phyloP scores from a whole-genome alignment of 805 yeast species.

The Lachancea dasiensis region DNA sequence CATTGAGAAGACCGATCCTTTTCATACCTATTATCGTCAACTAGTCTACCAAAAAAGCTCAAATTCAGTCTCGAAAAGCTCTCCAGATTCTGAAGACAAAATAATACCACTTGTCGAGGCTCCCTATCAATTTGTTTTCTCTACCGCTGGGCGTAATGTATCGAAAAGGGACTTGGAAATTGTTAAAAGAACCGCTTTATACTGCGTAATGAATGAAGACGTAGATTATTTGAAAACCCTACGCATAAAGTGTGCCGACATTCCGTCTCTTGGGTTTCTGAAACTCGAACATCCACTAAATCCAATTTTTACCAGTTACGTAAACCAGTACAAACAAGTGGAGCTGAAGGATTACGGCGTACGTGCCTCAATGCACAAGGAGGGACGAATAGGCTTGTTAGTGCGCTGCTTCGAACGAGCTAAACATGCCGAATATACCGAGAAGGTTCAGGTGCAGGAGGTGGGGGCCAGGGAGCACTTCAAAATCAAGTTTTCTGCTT shows the following conservation, averaged over 20 bases:
- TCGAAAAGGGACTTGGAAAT: slow-evolving; percentile 61
- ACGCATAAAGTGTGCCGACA: slow-evolving; percentile 30
- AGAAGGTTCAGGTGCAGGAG: slow-evolving; percentile 34
- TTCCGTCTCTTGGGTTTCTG: slow-evolving; percentile 65
- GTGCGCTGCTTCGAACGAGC: slow-evolving; percentile 52
- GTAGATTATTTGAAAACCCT: slow-evolving; percentile 38
- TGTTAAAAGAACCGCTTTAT: slow-evolving; percentile 66
- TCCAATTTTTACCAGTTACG: slow-evolving; percentile 41
- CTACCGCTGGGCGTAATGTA: slow-evolving; percentile 34
- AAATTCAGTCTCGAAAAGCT: too few relatives aligned
- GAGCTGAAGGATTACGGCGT: slow-evolving; percentile 18
- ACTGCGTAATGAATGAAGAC: slow-evolving; percentile 55
- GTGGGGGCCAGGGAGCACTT: slow-evolving; percentile 31
- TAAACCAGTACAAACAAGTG: slow-evolving; percentile 49
- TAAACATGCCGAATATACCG: slow-evolving; percentile 38
- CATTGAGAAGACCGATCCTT: slow-evolving; percentile 47
- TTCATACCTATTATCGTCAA: slow-evolving; percentile 52
- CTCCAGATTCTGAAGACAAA: too few relatives aligned
- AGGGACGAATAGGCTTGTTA: slow-evolving; percentile 35
- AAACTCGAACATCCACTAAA: slow-evolving; percentile 55
- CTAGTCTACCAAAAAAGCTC: slow-evolving; percentile 1
- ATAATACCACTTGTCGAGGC: too few relatives aligned
- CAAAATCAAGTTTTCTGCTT: slow-evolving; percentile 57
- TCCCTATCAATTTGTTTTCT: slow-evolving; percentile 17
- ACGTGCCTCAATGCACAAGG: slow-evolving; percentile 26